Evolutionary conservation across 2,329 filamentous ascomycete species (phyloP), one percentile per base, ranked within the genome.

Genomic region (Kalaharituber pfeilii): DNA sequence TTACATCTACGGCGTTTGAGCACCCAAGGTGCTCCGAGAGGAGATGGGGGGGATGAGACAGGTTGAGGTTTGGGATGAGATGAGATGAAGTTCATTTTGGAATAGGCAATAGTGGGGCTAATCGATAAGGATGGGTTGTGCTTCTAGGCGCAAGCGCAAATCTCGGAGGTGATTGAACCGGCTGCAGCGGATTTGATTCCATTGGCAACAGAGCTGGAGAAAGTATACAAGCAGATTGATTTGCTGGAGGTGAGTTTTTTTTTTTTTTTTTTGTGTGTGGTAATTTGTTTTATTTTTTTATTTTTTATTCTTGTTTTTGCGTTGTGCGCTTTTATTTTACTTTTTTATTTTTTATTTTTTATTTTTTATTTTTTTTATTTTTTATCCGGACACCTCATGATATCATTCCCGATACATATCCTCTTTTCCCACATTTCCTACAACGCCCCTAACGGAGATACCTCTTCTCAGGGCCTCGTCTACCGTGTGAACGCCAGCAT

Each of bases 191-290:
- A 56, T 11, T 54, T 63, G 9, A 53, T 63, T 24, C 62, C 62
- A 8, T 52, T 63, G 28, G 62, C 61, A 3, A 54, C 53, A 24
- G 62, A 64, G 49, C 36, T 64, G 20, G 60, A 60, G 39, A 52
- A 50, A 24, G 59, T 61, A 2, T 64, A 63, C 50, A 52, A 56
- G n/a, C 62, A 63, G 52, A 63, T 64, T 49, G 62, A 64, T 52
- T 55, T 61, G 7, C 54, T 64, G 39, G 62, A 64, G 55, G 62
- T 62, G 49, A 45, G 36, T 51, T 33, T n/a, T 25, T 39, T 15
- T 42, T 22, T 28, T n/a, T 30, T 24, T 28, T 13, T 25, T 6
- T 39, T 33, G 24, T 51, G 20, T 18, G 18, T 50, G 15, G 9
- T 27, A 29, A 49, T 20, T 27, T 50, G 33, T 25, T 25, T 9